Evolutionary conservation across 176 grass and related monocot genomes (phyloP).

Genomic region (Raddia guianensis): DNA sequence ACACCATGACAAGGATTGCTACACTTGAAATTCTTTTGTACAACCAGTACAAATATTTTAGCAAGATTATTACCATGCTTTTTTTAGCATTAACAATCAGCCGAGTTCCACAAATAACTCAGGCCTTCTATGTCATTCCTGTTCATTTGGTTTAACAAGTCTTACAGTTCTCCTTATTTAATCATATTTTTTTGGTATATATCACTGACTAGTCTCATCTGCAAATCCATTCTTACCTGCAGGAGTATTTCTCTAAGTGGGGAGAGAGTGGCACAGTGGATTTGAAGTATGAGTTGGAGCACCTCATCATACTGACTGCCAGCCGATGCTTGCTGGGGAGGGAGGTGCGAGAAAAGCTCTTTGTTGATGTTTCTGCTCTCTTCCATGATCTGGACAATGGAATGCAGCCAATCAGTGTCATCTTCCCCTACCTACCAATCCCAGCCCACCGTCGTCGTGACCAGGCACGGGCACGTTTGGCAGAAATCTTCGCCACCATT

Average conservation of each 20-base stretch:
- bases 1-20: not conserved
- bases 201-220: constrained; percentile 12
- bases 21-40: not conserved
- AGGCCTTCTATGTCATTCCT: not conserved
- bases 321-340: constrained; percentile 90
- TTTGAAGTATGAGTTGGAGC: constrained; percentile 92
- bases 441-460: constrained; percentile 78
- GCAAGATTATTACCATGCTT: not conserved
- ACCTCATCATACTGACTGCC: constrained; percentile 97
- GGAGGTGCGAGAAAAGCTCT: constrained; percentile 94
- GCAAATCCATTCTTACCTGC: constrained; percentile 24
- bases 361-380: constrained; percentile 93
- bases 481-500: constrained; percentile 83
- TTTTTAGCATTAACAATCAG: constrained; percentile 2
- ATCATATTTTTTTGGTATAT: not conserved
- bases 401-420: constrained; percentile 88
- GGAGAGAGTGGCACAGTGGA: constrained; percentile 93
- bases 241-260: constrained; percentile 98
- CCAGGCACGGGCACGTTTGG: constrained; percentile 71
- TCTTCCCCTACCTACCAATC: constrained; percentile 90
- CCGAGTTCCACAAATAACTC: no score
- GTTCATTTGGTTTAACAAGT: not conserved
- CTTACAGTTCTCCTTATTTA: not conserved
- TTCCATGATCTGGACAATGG: constrained; percentile 98
- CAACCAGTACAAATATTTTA: not conserved